phyloP scores from a whole-genome alignment of 345 rosid species.

The Rhodomyrtus tomentosa region DNA sequence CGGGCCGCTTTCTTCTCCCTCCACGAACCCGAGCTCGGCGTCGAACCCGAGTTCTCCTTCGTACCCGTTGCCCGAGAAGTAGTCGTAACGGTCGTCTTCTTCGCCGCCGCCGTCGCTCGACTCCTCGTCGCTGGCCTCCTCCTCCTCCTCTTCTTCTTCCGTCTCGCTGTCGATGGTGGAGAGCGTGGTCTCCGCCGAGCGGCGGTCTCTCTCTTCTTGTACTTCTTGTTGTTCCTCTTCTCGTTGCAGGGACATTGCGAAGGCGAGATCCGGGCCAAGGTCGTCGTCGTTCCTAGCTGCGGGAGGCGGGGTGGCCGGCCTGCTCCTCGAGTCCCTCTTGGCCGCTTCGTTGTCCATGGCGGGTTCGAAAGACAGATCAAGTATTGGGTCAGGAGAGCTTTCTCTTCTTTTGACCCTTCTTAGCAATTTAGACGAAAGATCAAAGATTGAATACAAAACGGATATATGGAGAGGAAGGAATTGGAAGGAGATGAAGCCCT shows the following conservation, averaged over 20 bases:
- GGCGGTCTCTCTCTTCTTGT: not conserved
- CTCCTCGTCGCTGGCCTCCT: constrained; percentile 8
- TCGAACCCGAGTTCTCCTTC: constrained; percentile 11
- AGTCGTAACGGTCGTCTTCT: constrained; percentile 24
- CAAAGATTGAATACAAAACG: not conserved
- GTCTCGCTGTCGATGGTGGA: constrained; percentile 27
- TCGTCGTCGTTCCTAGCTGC: constrained; percentile 5
- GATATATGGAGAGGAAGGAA: not conserved
- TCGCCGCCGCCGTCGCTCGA: constrained; percentile 6
- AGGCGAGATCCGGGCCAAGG: constrained; percentile 22
- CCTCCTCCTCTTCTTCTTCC: constrained; percentile 1
- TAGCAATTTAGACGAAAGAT: not conserved
- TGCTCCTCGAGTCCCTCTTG: constrained; percentile 14
- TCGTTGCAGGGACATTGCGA: constrained; percentile 26
- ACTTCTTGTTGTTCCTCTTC: constrained; percentile 7
- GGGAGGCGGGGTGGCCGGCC: not conserved
- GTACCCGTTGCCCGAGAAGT: constrained; percentile 26
- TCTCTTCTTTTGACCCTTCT: not conserved
- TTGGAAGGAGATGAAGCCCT: not conserved
- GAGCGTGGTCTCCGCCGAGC: not conserved
- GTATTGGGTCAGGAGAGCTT: not conserved
- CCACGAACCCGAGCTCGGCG: constrained; percentile 27
- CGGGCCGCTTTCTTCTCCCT: constrained; percentile 26
- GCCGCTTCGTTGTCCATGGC: constrained; percentile 11
- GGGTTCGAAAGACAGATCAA: not conserved